These are phyloP conservation scores for Malassezia furfur DNA, from an alignment of 1,284 basidiomycete species.

Conservation along the genomic window DNA sequence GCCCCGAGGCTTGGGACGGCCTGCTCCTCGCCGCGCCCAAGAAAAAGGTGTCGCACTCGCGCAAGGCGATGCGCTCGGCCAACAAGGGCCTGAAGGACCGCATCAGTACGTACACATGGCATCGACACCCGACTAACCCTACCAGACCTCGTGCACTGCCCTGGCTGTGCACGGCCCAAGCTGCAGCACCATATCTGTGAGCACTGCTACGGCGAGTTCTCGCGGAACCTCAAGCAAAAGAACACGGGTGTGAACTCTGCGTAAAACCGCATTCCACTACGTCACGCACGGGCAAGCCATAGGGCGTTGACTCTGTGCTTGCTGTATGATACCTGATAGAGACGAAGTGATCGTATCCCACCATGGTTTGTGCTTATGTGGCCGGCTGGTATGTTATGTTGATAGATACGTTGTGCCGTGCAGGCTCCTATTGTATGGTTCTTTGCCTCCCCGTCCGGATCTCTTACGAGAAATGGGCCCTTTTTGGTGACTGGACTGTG, in stretches of 20 bases:
- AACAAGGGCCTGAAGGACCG: constrained; percentile 94
- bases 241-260: neutral
- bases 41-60: constrained; percentile 82
- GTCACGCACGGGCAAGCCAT: no score
- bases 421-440: no score
- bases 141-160: constrained; percentile 78
- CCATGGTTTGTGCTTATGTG: no score
- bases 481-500: no score
- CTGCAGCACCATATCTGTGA: constrained; percentile 80
- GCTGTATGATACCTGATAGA: neutral
- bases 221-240: constrained; percentile 53
- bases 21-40: constrained; percentile 88
- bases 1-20: constrained; percentile 57
- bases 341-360: no score
- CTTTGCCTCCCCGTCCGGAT: no score
- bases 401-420: no score
- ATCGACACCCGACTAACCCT: constrained; percentile 7
- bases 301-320: neutral
- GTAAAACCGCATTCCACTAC: neutral
- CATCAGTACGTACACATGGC: constrained; percentile 55
- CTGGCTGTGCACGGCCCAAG: constrained; percentile 80
- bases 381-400: no score
- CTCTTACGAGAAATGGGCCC: no score
- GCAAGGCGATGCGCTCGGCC: constrained; percentile 86
- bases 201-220: constrained; percentile 70